A percentile compares a stretch with the other conserved stretches of the same genome.
These are phyloP conservation scores for Rhododendron williamsianum DNA, from an alignment of 148 eudicot genomes.

Conservation along the genomic window DNA sequence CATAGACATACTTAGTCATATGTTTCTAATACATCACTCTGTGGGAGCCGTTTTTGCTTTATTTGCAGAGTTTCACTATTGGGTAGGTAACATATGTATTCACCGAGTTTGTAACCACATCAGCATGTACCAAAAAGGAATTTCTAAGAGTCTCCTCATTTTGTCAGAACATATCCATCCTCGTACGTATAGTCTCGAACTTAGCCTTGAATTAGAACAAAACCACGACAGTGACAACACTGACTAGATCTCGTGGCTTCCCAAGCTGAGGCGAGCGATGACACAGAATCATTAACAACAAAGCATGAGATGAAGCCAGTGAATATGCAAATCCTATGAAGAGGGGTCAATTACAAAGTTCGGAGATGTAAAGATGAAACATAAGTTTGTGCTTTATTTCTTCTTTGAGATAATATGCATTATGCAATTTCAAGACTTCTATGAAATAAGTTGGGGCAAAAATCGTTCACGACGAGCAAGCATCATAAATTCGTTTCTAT, in stretches of 20 bases:
- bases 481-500: not conserved
- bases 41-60: too few species aligned
- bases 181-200: not conserved
- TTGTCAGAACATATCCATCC: not conserved
- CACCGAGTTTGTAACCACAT: not conserved
- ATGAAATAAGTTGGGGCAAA: not conserved
- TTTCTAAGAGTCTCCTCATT: not conserved
- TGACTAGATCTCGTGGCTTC: not conserved
- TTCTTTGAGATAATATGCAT: not conserved
- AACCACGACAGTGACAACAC: not conserved
- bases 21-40: not conserved
- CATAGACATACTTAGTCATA: not conserved
- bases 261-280: not conserved
- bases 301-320: not conserved
- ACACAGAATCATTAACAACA: not conserved
- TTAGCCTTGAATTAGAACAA: not conserved
- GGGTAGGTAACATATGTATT: too few species aligned
- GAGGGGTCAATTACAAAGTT: not conserved
- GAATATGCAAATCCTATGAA: not conserved
- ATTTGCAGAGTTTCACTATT: too few species aligned
- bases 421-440: not conserved
- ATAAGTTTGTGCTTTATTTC: not conserved
- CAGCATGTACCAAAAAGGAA: not conserved
- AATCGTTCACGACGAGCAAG: not conserved
- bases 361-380: not conserved